Evolutionary conservation across 805 yeast genomes (phyloP), one percentile per base, ranked within the genome.

Genomic region (Peterozyma xylosa): DNA sequence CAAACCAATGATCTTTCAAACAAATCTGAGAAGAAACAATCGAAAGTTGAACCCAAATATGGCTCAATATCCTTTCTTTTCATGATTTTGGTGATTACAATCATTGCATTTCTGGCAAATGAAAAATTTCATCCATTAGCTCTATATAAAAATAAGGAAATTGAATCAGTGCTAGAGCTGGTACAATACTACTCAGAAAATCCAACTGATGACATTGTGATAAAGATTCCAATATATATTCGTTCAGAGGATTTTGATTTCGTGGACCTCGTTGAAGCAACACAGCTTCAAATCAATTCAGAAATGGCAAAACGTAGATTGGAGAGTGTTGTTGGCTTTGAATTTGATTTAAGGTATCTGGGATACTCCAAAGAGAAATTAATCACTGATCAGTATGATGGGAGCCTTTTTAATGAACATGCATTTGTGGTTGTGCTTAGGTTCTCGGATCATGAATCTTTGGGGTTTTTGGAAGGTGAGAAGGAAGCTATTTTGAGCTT

Each of bases 231-330:
- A 0, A 63, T 75, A 3, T 67, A 62, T 39, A 50, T 70, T 17
- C 58, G 60, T n/a, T 52, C 60, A 1, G 68, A 69, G 10, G 75
- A 74, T 1, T 69, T 78, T 49, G 59, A 63, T 14, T 80, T 81
- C 51, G 90, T 91, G 0, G 96, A 88, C 57, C 54, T 88, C 15
- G 74, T 71, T 1, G 68, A 68, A 37, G 88, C 84, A 1, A 55
- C 73, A 1, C 73, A 74, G 46, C 53, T 67, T 11, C 76, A 77
- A 50, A 53, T 76, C 2, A 66, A 72, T 46, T 61, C 64, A 13
- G 60, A 73, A 38, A 46, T 79, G 36, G 53, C 58, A n/a, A 30
- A 43, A 3, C 3, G 35, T 11, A 38, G 34, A 14, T 38, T 45
- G 3, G 61, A 59, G 9, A 34, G 50, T 1, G 41, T 50, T 2